Conservation (phyloP, 192 early-diverging fungal species). For the Coemansia sp. region DNA sequence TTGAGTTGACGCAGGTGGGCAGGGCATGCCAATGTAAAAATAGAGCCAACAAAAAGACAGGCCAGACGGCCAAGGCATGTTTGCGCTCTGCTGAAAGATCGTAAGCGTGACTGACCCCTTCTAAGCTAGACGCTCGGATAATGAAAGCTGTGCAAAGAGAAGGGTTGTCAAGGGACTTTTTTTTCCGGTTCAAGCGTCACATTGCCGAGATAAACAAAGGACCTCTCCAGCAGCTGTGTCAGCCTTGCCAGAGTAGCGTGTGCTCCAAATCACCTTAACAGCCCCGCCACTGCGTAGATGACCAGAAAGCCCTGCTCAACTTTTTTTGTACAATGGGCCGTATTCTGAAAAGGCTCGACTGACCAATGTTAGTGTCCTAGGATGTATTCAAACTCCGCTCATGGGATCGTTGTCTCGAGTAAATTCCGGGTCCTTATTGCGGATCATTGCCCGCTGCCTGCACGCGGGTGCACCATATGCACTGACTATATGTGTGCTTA, state of each 20-base stretch:
- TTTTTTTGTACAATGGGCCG: not conserved
- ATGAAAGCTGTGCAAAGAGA: not conserved
- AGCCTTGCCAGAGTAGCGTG: not conserved
- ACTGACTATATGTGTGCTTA: conserved; percentile 2
- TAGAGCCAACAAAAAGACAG: not conserved
- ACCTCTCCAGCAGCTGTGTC: not conserved
- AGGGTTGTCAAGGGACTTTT: conserved; percentile 1
- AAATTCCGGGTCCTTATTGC: not conserved
- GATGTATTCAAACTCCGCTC: conserved; percentile 2
- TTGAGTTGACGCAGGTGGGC: not conserved
- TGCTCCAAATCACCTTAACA: not conserved
- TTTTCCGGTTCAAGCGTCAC: not conserved
- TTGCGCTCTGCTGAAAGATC: not conserved
- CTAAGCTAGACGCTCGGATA: not conserved
- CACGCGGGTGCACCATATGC: not conserved
- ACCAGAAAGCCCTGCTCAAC: not conserved
- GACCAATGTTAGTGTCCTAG: not conserved
- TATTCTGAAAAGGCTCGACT: not conserved
- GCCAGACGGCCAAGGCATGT: not conserved
- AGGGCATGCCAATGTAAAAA: not conserved
- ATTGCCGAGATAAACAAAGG: not conserved
- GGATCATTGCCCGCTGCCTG: not conserved
- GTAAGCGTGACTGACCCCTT: not conserved
- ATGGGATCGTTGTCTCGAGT: not conserved
- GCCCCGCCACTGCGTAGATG: not conserved